Percentiles rank a stretch among this genome's conserved stretches.
Evolutionary conservation across 2,329 filamentous ascomycete genomes (phyloP).

Genomic region (Celoporthe dispersa): DNA sequence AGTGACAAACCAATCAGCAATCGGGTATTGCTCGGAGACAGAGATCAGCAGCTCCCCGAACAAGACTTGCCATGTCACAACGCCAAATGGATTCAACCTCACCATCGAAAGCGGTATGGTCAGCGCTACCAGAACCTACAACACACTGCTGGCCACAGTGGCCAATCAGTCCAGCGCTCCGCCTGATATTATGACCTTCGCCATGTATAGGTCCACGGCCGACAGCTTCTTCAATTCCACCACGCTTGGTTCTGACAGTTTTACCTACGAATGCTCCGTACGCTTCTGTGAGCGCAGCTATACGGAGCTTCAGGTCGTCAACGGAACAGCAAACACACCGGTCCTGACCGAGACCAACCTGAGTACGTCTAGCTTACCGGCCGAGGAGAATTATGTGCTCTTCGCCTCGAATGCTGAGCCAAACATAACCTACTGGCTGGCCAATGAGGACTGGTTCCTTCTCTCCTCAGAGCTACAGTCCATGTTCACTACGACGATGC

Average conservation of each 20-base stretch:
- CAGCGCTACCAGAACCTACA: not conserved
- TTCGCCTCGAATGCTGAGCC: not conserved
- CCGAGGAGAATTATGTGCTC: not conserved
- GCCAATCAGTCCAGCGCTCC: not conserved
- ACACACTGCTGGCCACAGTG: not conserved
- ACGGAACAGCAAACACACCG: not conserved
- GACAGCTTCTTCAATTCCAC: not conserved
- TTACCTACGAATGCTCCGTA: conserved; percentile 13
- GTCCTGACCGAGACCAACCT: not conserved
- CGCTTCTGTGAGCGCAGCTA: conserved; percentile 13
- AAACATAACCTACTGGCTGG: not conserved
- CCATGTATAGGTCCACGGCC: not conserved
- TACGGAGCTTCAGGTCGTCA: conserved; percentile 1
- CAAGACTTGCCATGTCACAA: not conserved
- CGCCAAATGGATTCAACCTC: not conserved
- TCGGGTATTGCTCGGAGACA: not conserved
- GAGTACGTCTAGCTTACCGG: not conserved
- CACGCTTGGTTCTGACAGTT: conserved; percentile 4
- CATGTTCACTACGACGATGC: not conserved
- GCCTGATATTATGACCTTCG: not conserved
- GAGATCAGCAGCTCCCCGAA: not conserved
- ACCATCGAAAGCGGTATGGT: not conserved
- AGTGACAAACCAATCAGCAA: not conserved
- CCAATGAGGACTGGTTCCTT: not conserved
- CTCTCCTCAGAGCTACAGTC: not conserved